phyloP scores from a whole-genome alignment of 2,329 filamentous ascomycete species.

The Setomelanomma holmii region DNA sequence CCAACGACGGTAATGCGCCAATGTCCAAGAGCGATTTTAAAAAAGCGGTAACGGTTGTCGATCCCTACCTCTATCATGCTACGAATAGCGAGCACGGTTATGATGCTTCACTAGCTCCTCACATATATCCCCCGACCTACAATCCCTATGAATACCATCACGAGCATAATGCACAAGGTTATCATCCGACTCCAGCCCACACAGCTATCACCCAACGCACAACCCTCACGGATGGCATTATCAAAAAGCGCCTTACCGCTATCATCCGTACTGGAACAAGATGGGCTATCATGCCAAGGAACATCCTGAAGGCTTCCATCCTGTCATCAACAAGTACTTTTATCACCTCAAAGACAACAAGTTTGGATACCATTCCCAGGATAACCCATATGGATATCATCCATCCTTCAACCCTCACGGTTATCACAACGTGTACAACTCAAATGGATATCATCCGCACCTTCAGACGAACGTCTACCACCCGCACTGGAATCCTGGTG shows the following conservation, averaged over 20 bases:
- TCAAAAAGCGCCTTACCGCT: neutral
- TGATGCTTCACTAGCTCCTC: neutral
- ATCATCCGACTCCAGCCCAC: neutral
- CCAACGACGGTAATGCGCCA: neutral
- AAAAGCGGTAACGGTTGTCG: neutral
- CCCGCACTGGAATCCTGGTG: neutral
- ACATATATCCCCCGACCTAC: neutral
- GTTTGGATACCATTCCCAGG: neutral
- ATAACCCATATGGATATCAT: neutral
- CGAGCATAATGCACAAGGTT: neutral
- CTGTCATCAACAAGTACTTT: neutral
- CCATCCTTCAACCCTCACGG: neutral
- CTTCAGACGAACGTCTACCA: no score
- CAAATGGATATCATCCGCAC: neutral
- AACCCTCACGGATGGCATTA: neutral
- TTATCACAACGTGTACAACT: neutral
- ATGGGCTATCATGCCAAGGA: neutral
- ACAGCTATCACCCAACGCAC: neutral
- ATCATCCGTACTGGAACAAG: neutral
- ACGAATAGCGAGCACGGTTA: neutral
- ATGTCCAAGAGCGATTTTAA: neutral
- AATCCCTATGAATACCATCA: neutral
- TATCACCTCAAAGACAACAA: no score
- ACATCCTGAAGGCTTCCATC: neutral
- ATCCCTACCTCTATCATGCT: neutral